Evolutionary conservation across 2,329 filamentous ascomycete genomes (phyloP).

Genomic region (Penicillium sp.): DNA sequence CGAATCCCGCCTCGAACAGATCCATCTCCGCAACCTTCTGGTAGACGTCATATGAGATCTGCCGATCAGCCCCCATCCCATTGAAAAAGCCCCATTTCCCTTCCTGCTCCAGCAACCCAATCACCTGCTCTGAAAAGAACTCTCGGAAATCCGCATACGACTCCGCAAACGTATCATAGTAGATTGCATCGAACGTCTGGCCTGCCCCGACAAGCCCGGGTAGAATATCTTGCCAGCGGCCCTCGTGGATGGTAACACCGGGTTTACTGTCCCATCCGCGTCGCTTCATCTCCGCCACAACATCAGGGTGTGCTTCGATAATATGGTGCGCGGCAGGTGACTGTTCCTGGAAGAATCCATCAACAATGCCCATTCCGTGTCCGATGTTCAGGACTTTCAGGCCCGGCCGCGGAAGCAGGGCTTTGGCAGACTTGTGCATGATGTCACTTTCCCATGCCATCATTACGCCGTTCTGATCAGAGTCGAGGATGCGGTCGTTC

Average conservation of each 20-base stretch:
- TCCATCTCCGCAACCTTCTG: slow-evolving; percentile 88
- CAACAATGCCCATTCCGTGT: slow-evolving; percentile 87
- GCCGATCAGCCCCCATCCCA: slow-evolving; percentile 81
- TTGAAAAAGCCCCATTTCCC: slow-evolving; percentile 61
- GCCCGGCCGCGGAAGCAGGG: slow-evolving; percentile 56
- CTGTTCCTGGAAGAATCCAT: slow-evolving; percentile 65
- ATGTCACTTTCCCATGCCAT: slow-evolving; percentile 89
- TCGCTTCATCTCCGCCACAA: slow-evolving; percentile 62
- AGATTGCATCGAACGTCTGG: slow-evolving; percentile 76
- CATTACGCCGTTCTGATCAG: slow-evolving; percentile 78
- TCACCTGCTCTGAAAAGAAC: slow-evolving; percentile 85
- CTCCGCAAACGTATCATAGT: slow-evolving; percentile 97
- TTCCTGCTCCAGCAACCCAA: slow-evolving; percentile 59
- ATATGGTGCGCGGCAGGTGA: slow-evolving; percentile 70
- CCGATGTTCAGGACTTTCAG: slow-evolving; percentile 76
- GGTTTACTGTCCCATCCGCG: slow-evolving; percentile 62
- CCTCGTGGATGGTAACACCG: slow-evolving; percentile 57
- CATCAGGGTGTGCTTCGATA: slow-evolving; percentile 75
- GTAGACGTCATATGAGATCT: slow-evolving; percentile 95
- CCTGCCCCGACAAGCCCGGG: slow-evolving; percentile 62
- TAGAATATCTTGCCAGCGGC: slow-evolving; percentile 76
- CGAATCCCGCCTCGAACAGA: slow-evolving; percentile 78
- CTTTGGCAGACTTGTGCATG: slow-evolving; percentile 70
- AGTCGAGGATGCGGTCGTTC: slow-evolving; percentile 63
- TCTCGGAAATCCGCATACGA: slow-evolving; percentile 77